phyloP scores from a whole-genome alignment of 2,329 filamentous ascomycete genomes.

The Phymatotrichopsis omnivora region DNA sequence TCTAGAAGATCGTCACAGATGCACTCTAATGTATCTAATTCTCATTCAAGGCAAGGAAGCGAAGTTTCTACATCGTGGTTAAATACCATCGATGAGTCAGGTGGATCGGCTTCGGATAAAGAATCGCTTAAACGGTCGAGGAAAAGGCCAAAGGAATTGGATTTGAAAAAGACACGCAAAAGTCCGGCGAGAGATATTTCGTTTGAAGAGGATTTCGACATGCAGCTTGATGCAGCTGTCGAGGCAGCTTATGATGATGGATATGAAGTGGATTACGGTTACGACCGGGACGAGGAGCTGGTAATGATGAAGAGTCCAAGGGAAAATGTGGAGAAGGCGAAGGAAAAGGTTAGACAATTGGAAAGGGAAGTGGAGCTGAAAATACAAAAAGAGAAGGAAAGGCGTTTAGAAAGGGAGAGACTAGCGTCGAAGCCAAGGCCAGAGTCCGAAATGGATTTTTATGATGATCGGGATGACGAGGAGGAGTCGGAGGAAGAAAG shows the following conservation, averaged over 20 bases:
- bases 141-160: constrained; percentile 26
- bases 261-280: constrained; percentile 53
- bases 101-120: constrained; percentile 66
- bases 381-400: constrained; percentile 33
- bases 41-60: constrained; percentile 40
- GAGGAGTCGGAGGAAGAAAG: constrained; percentile 64
- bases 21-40: constrained; percentile 21
- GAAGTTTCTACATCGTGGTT: constrained; percentile 83
- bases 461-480: constrained; percentile 53
- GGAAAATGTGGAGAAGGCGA: constrained; percentile 56
- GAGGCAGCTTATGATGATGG: constrained; percentile 93
- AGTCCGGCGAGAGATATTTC: constrained; percentile 27
- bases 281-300: constrained; percentile 38
- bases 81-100: constrained; percentile 88
- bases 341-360: constrained; percentile 62
- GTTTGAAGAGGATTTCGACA: constrained; percentile 76
- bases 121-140: constrained; percentile 50
- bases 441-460: constrained; percentile 40
- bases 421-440: constrained; percentile 16
- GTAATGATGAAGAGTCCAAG: constrained; percentile 35
- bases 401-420: constrained; percentile 20
- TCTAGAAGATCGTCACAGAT: constrained; percentile 21
- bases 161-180: constrained; percentile 28
- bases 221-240: constrained; percentile 85
- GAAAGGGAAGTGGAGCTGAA: constrained; percentile 59